phyloP scores from a whole-genome alignment of 1,139 yeast genomes.

The Zygosaccharomyces pseudobailii region DNA sequence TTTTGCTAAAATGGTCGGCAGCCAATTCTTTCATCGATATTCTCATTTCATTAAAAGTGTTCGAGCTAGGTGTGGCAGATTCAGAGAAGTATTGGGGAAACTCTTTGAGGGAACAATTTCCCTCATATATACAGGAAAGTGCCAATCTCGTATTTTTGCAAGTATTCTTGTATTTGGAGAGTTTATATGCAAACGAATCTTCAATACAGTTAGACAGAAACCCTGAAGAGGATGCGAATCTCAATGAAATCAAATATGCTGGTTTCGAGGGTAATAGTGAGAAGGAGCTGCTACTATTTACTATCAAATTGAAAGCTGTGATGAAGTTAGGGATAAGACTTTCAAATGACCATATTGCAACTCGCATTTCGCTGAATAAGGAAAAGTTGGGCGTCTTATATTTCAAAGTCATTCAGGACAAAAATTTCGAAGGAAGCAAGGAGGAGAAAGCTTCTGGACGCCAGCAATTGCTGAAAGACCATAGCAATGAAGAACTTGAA shows the following conservation, averaged over 20 bases:
- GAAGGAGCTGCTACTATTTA: conserved; percentile 46
- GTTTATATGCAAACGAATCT: conserved; percentile 27
- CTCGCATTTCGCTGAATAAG: conserved; percentile 47
- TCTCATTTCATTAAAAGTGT: conserved; percentile 31
- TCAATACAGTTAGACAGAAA: conserved; percentile 47
- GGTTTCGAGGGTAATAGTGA: conserved; percentile 30
- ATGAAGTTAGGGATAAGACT: conserved; percentile 36
- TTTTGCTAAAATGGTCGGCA: conserved; percentile 18
- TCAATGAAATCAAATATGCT: conserved; percentile 36
- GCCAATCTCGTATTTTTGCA: conserved; percentile 27
- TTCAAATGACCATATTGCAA: conserved; percentile 32
- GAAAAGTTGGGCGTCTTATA: conserved; percentile 43
- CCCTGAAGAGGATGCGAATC: conserved; percentile 56
- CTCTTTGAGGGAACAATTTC: conserved; percentile 17
- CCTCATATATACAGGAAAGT: conserved; percentile 16
- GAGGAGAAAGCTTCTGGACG: neutral
- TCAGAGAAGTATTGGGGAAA: conserved; percentile 22
- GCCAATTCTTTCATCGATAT: conserved; percentile 27
- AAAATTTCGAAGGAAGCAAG: conserved; percentile 20
- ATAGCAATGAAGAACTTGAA: neutral
- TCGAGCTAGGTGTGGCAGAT: conserved; percentile 28
- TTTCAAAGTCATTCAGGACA: conserved; percentile 29
- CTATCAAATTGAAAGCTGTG: conserved; percentile 48
- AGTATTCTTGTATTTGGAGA: conserved; percentile 34
- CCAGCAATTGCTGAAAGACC: neutral